Evolutionary conservation across 805 yeast genomes (phyloP), one percentile per base, ranked within the genome.

Genomic region (Nematodospora valgi): DNA sequence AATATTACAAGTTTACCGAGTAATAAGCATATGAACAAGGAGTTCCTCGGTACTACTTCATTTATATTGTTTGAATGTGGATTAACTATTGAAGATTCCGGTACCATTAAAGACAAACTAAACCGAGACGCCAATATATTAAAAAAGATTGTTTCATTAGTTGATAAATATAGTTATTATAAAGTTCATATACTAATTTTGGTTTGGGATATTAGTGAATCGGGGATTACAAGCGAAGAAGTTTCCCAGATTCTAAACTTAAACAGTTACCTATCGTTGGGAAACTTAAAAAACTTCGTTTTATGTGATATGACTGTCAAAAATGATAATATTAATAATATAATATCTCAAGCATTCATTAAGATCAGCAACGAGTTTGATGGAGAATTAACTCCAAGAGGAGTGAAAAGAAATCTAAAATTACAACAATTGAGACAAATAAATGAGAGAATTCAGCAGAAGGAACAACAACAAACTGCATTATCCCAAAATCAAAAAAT

Each of bases 31-130:
- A 42, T 62, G 17, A 60, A 62, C 17, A 58, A 58, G 20, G 54
- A 53, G 6, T 61, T 61, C 32, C 73, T 74, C 44, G 48, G 56
- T 18, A 53, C 57, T 15, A 52, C 72, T 4, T 61, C 70, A 1
- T 65, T 74, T 34, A 35, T 80, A 4, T 42, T 80, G 3, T 62
- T 78, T 46, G 80, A 76, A 43, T 64, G 79, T 43, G 84, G 84
- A 3, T 46, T 70, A 16, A 46, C 59, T 2, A 23, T 34, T 9
- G 4, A 29, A 5, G 27, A 39, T 7, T 42, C 45, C 16, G 22
- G 21, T 9, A 39, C 46, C 3, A 46, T 65, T 7, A 34, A 42
- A n/a, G 52, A 48, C 5, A 72, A 70, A 40, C 48, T 72, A 17
- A 37, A 37, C 8, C 32, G 60, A n/a, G 79, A 73, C 39, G 47